phyloP scores from a whole-genome alignment of 495 filamentous ascomycete species.

The Cercophora sp. region DNA sequence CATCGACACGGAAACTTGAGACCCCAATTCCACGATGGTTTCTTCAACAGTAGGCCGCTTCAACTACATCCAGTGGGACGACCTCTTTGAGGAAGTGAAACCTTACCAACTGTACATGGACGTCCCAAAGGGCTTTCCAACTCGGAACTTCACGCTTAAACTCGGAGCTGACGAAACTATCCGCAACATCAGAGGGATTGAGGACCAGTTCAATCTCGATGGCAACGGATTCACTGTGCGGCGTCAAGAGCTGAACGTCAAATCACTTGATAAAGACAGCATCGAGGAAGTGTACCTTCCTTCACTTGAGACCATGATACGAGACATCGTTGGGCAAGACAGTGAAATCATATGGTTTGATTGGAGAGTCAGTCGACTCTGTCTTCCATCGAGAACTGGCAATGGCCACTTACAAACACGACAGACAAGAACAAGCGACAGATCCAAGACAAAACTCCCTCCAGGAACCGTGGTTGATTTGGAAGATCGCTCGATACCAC shows the following conservation, averaged over 20 bases:
- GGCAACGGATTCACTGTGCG: neutral
- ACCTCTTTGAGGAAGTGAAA: neutral
- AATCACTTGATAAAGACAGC: neutral
- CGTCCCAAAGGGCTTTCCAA: neutral
- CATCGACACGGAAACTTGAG: too few relatives aligned
- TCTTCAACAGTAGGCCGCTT: neutral
- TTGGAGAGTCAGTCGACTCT: too few relatives aligned
- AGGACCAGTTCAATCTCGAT: neutral
- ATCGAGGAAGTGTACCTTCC: neutral
- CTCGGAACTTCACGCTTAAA: neutral
- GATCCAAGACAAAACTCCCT: neutral
- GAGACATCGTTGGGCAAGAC: too few relatives aligned
- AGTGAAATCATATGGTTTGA: too few relatives aligned
- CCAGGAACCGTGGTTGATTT: slow-evolving; percentile 2
- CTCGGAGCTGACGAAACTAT: neutral
- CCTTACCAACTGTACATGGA: neutral
- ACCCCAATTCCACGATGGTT: too few relatives aligned
- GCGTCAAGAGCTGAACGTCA: neutral
- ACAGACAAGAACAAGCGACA: slow-evolving; percentile 5
- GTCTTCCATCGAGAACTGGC: too few relatives aligned
- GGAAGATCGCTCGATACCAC: neutral
- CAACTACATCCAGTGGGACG: neutral
- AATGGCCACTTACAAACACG: too few relatives aligned
- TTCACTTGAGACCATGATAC: neutral
- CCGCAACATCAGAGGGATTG: neutral